These are phyloP conservation scores for Limtongia smithiae DNA, from an alignment of 805 yeast genomes.

Conservation along the genomic window DNA sequence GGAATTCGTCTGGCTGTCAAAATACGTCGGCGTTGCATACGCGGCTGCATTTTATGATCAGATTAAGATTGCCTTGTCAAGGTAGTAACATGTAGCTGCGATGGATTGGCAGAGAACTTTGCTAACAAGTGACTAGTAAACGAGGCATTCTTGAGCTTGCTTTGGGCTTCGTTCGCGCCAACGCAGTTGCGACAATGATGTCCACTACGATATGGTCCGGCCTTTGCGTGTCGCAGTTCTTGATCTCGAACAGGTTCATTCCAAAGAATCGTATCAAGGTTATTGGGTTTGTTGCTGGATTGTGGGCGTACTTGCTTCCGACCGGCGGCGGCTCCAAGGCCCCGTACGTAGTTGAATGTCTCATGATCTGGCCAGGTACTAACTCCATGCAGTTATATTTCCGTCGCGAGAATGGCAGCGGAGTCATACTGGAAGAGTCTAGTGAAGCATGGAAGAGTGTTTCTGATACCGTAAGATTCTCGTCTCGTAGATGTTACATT, in stretches of 20 bases:
- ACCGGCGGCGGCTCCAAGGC: constrained; percentile 36
- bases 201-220: constrained; percentile 42
- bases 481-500: neutral
- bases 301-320: constrained; percentile 41
- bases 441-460: constrained; percentile 31
- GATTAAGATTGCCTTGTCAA: neutral
- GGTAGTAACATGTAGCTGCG: neutral
- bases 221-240: constrained; percentile 37
- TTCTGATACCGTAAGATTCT: constrained; percentile 30
- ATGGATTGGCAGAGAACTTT: neutral
- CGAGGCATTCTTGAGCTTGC: neutral
- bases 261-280: constrained; percentile 38
- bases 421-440: constrained; percentile 39
- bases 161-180: constrained; percentile 31
- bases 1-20: constrained; percentile 14
- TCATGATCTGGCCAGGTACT: neutral
- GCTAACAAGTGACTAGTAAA: no score
- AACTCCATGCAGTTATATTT: constrained; percentile 8
- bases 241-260: constrained; percentile 35
- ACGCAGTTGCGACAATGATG: constrained; percentile 37
- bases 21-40: constrained; percentile 14
- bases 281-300: constrained; percentile 43
- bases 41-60: neutral
- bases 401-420: constrained; percentile 37
- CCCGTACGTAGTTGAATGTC: constrained; percentile 4